A percentile compares a stretch with the other conserved stretches of the same genome.
Evolutionary conservation across 2,329 filamentous ascomycete species (phyloP).

Genomic region (Knufia fluminis): DNA sequence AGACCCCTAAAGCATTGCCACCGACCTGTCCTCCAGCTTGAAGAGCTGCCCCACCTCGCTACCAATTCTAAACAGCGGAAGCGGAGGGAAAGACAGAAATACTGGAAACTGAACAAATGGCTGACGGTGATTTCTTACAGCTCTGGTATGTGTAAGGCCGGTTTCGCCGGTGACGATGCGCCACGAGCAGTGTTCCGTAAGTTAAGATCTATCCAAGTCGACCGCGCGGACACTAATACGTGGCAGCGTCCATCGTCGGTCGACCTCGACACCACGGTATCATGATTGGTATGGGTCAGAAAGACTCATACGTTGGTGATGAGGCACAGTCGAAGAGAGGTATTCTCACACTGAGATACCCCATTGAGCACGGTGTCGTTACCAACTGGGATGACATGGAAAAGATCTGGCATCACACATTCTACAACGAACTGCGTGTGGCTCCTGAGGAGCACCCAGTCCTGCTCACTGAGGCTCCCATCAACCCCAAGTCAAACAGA

Average conservation of each 20-base stretch:
- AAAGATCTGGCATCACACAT: conserved; percentile 99
- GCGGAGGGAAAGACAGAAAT: neutral
- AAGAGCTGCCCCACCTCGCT: conserved; percentile 4
- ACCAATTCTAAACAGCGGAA: neutral
- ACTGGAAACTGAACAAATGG: neutral
- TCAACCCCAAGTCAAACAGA: conserved; percentile 99
- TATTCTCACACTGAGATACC: conserved; percentile 99
- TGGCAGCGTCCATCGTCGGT: conserved; percentile 91
- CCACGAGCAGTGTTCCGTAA: conserved; percentile 99
- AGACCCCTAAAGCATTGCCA: conserved; percentile 45
- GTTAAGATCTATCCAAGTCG: conserved; percentile 34
- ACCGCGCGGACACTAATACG: neutral
- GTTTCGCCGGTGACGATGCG: conserved; percentile 99
- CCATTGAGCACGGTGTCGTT: conserved; percentile 99
- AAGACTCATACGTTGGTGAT: conserved; percentile 99
- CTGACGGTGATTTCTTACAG: conserved; percentile 43
- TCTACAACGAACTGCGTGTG: conserved; percentile 99
- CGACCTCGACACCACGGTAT: conserved; percentile 99
- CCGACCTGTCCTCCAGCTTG: neutral
- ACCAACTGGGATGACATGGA: conserved; percentile 99
- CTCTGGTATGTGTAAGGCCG: conserved; percentile 99
- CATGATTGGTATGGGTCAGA: conserved; percentile 99
- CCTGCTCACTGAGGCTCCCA: conserved; percentile 96
- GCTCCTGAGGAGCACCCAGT: conserved; percentile 99
- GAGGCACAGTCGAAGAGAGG: conserved; percentile 99